Percentiles rank a stretch among this genome's conserved stretches.
Evolutionary conservation across 495 filamentous ascomycete genomes (phyloP).

Genomic region (Tuber microsphaerosporum): DNA sequence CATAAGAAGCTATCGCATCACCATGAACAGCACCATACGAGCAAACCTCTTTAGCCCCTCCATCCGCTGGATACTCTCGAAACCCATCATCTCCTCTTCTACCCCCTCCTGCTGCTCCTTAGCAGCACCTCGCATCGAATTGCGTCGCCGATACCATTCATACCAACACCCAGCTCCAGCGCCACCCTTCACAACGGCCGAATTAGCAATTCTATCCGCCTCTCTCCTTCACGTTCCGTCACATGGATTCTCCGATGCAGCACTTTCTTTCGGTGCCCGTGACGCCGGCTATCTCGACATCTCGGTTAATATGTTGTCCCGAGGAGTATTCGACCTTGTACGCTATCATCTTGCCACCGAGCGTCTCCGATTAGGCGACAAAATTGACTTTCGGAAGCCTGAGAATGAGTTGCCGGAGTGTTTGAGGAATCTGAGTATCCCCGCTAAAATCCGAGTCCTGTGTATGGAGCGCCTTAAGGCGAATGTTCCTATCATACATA

Average conservation of each 20-base stretch:
- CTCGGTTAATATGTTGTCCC: conserved; percentile 70
- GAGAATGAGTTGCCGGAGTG: conserved; percentile 41
- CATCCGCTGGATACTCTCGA: not conserved
- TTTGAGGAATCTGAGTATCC: conserved; percentile 38
- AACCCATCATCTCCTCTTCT: not conserved
- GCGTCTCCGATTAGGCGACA: conserved; percentile 45
- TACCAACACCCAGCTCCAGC: conserved; percentile 54
- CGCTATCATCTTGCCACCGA: conserved; percentile 71
- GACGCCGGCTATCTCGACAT: conserved; percentile 81
- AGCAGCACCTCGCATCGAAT: conserved; percentile 17
- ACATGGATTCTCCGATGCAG: conserved; percentile 68
- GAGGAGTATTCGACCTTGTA: conserved; percentile 72
- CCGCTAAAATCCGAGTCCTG: conserved; percentile 56
- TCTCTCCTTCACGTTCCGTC: conserved; percentile 69
- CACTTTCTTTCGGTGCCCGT: conserved; percentile 69
- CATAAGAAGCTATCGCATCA: conserved; percentile 16
- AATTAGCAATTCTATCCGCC: conserved; percentile 70
- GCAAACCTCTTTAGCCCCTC: conserved; percentile 4
- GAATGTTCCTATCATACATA: conserved; percentile 60
- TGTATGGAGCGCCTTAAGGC: conserved; percentile 64
- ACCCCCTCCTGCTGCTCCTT: not conserved
- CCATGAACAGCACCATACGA: conserved; percentile 26
- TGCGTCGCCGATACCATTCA: conserved; percentile 61
- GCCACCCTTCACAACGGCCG: conserved; percentile 59
- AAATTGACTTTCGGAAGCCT: conserved; percentile 28